Base-by-base conservation (phyloP, 2,329 filamentous ascomycete genomes). In the Paracoccidioides brasiliensis region DNA sequence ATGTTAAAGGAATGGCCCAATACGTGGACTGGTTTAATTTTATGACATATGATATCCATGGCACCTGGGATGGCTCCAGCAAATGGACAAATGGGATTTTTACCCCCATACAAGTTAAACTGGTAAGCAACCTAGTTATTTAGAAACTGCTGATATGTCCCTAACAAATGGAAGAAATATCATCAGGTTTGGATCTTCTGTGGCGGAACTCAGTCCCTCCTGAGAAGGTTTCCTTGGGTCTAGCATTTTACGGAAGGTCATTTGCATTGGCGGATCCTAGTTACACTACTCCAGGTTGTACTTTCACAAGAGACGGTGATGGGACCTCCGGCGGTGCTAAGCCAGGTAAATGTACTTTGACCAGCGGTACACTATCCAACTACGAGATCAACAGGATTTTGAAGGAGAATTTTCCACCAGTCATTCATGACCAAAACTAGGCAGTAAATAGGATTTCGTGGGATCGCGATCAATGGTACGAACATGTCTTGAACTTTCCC, bases 381-480 rank as follows among this genome's bases (percentile, higher is more conserved):
- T 56, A 59, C 12, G 71, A 72, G 59, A 68, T 71, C 46, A 58
- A 61, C 40, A 55, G 64, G 10, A 66, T 69, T 50, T 60, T 64
- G 15, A 55, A 59, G 7, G 28, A 40, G 30, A 45, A 60, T 1
- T 60, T 58, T 12, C 61, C 53, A 14, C 59, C 40, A 10, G 52
- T 59, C 6, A 58, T 52, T 3, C 54, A 62, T 35, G 56, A 70
- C 56, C 48, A 60, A 12, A 56, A 58, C 3, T 66, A 64, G 0
- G 68, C 62, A 0, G 69, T 64, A 2, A 59, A 63, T 28, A 55
- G 56, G 15, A 38, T 64, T 14, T 60, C 52, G 1, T 67, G 61
- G 61, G 59, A 62, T n/a, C 38, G 37, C 2, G 55, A 64, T 51
- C 65, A 68, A 53, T 68, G 65, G 65, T 52, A 41, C 32, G 50